These are phyloP conservation scores for Achaetomium macrosporum DNA, from an alignment of 2,329 filamentous ascomycete species.

Conservation along the genomic window DNA sequence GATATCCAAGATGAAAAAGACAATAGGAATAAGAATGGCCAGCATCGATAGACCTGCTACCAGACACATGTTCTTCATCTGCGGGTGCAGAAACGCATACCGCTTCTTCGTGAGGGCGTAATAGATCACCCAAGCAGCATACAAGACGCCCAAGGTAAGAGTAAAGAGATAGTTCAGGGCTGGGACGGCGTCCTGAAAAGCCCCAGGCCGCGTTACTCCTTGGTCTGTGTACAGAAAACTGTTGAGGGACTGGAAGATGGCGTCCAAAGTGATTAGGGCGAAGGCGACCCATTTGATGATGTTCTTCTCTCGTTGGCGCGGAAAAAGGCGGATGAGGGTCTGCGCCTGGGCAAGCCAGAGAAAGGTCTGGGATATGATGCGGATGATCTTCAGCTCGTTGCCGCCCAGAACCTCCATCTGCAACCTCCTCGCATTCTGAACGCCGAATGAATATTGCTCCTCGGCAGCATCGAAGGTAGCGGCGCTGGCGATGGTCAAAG, in stretches of 20 bases:
- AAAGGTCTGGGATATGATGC: conserved; percentile 92
- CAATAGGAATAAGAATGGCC: conserved; percentile 80
- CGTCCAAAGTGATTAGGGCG: conserved; percentile 82
- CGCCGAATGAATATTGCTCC: conserved; percentile 70
- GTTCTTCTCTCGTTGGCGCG: conserved; percentile 92
- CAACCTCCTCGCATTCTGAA: conserved; percentile 70
- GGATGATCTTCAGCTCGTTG: conserved; percentile 79
- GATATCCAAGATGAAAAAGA: conserved; percentile 91
- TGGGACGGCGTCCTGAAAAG: conserved; percentile 84
- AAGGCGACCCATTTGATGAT: conserved; percentile 99
- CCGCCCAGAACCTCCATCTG: conserved; percentile 77
- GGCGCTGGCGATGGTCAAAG: conserved; percentile 85
- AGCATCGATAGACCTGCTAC: conserved; percentile 73
- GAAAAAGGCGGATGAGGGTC: conserved; percentile 90
- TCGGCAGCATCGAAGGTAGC: conserved; percentile 85
- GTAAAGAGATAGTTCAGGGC: conserved; percentile 89
- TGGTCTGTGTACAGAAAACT: conserved; percentile 61
- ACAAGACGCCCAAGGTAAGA: conserved; percentile 76
- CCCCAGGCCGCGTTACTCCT: conserved; percentile 54
- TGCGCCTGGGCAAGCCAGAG: conserved; percentile 97
- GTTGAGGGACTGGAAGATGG: conserved; percentile 86
- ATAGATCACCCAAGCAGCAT: conserved; percentile 90
- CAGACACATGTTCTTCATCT: conserved; percentile 84
- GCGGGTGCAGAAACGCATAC: conserved; percentile 82
- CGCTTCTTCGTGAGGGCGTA: conserved; percentile 88